phyloP scores from a whole-genome alignment of 345 rosid genomes.

The Euphorbia peplus region DNA sequence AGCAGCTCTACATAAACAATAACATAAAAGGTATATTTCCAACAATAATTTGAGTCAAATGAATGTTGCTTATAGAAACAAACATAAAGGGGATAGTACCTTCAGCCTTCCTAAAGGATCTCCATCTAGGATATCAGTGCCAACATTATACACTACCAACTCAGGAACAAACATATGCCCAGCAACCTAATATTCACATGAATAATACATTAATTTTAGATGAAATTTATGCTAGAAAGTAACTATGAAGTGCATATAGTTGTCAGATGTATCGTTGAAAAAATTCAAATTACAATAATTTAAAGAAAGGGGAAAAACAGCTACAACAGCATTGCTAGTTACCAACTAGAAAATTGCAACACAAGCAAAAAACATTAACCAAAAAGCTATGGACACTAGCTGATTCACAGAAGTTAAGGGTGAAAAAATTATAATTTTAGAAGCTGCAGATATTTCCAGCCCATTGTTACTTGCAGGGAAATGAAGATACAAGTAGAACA shows the following conservation, averaged over 20 bases:
- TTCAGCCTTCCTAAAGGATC: constrained; percentile 87
- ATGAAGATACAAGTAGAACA: background rate
- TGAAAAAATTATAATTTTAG: background rate
- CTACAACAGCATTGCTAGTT: background rate
- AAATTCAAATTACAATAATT: no score
- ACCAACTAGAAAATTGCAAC: background rate
- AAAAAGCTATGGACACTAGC: background rate
- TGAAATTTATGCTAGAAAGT: background rate
- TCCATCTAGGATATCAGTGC: constrained; percentile 93
- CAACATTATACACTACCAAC: constrained; percentile 84
- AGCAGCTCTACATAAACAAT: background rate
- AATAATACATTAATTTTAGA: constrained; percentile 4
- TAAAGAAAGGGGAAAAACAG: background rate
- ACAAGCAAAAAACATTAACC: background rate
- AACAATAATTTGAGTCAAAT: constrained; percentile 4
- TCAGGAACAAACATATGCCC: constrained; percentile 61
- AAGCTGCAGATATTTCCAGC: background rate
- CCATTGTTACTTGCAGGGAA: background rate
- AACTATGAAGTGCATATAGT: background rate
- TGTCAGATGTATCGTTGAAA: background rate
- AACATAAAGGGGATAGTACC: constrained; percentile 31
- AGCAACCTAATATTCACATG: constrained; percentile 56
- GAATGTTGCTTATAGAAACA: background rate
- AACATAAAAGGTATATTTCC: background rate
- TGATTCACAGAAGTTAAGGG: background rate